Conservation (phyloP, 306 rosid species). For the Oxytropis ochrocephala region DNA sequence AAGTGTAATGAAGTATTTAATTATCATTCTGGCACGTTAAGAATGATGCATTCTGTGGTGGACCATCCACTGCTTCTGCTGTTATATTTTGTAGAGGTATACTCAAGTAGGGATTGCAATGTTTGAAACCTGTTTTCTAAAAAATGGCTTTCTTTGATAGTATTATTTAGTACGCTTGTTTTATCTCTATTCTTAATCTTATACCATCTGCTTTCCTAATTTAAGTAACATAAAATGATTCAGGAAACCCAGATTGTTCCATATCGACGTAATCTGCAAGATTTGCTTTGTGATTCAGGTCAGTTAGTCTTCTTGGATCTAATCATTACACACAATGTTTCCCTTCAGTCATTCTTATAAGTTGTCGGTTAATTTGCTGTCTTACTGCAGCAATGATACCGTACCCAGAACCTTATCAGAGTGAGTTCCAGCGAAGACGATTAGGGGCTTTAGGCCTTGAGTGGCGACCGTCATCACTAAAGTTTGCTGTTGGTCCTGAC, state of each 20-base stretch:
- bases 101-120: not conserved
- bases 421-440: constrained; percentile 77
- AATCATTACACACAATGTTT: not conserved
- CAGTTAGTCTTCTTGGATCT: constrained; percentile 19
- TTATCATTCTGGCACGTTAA: constrained; percentile 9
- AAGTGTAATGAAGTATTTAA: not conserved
- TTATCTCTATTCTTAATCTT: not conserved
- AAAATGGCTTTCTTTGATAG: constrained; percentile 2
- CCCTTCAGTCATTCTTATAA: constrained; percentile 20
- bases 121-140: not conserved
- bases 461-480: constrained; percentile 82
- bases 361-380: constrained; percentile 32
- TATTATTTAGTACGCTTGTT: constrained; percentile 4
- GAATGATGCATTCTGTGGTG: not conserved
- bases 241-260: constrained; percentile 94
- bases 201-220: constrained; percentile 12
- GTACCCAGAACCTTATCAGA: constrained; percentile 95
- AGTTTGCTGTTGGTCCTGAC: constrained; percentile 85
- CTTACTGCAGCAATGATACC: constrained; percentile 75
- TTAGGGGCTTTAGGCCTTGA: constrained; percentile 89
- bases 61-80: not conserved
- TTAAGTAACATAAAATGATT: constrained; percentile 23
- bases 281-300: constrained; percentile 97
- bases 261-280: constrained; percentile 86
- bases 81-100: not conserved